These are phyloP conservation scores for Pholiota conissans DNA, from an alignment of 768 basidiomycete species.

Conservation along the genomic window DNA sequence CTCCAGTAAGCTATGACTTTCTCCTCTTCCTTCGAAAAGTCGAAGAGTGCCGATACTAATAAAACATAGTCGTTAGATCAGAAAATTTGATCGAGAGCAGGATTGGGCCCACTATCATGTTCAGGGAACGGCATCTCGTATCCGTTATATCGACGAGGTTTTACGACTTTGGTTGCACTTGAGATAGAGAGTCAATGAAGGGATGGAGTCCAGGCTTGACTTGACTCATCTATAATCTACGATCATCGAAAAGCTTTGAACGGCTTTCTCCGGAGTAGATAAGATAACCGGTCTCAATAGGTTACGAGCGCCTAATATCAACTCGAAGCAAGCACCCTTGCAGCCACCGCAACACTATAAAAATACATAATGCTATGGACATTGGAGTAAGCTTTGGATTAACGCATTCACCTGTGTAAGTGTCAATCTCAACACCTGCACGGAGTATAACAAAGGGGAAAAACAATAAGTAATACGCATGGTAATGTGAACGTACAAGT, in stretches of 20 bases:
- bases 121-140: slow-evolving; percentile 61
- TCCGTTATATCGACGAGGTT: slow-evolving; percentile 1
- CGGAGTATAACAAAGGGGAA: too few species aligned
- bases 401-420: too few species aligned
- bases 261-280: slow-evolving; percentile 6
- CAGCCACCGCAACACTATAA: too few species aligned
- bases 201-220: neutral
- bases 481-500: too few species aligned
- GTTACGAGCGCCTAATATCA: too few species aligned
- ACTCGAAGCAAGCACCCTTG: too few species aligned
- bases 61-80: slow-evolving; percentile 8
- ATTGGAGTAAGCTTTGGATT: too few species aligned
- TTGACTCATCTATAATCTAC: slow-evolving; percentile 9
- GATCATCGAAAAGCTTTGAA: slow-evolving; percentile 3
- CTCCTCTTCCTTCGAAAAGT: slow-evolving; percentile 86
- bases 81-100: slow-evolving; percentile 9
- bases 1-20: slow-evolving; percentile 91
- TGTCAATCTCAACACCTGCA: too few species aligned
- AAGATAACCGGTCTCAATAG: slow-evolving; percentile 1
- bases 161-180: neutral
- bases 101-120: slow-evolving; percentile 65
- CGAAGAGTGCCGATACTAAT: slow-evolving; percentile 73
- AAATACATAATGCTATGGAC: too few species aligned
- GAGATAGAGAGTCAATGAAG: neutral
- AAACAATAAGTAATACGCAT: too few species aligned